A percentile compares a stretch with the other conserved stretches of the same genome.
Conservation (phyloP, 1,139 yeast species). For the Pichia sp. region DNA sequence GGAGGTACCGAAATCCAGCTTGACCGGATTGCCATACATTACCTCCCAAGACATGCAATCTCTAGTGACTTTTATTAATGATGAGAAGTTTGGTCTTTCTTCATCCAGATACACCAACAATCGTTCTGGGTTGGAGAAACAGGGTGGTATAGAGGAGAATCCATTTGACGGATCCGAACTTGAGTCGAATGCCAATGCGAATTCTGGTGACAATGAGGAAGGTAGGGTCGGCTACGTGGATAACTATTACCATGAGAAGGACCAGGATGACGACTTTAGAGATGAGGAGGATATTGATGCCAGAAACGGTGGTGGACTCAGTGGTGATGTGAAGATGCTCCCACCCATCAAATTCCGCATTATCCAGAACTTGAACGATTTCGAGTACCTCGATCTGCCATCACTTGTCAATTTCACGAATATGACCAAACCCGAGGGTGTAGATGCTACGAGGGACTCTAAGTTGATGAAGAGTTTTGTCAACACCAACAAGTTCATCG, state of each 20-base stretch:
- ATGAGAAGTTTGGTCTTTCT: constrained; percentile 28
- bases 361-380: constrained; percentile 50
- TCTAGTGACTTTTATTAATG: constrained; percentile 52
- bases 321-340: constrained; percentile 23
- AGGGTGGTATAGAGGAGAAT: constrained; percentile 15
- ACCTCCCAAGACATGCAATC: constrained; percentile 55
- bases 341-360: constrained; percentile 47
- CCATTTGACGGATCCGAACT: constrained; percentile 28
- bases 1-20: constrained; percentile 43
- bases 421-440: constrained; percentile 12
- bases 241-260: neutral
- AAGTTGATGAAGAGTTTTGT: constrained; percentile 15
- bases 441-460: constrained; percentile 9
- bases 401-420: constrained; percentile 19
- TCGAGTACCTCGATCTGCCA: constrained; percentile 28
- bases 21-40: constrained; percentile 48
- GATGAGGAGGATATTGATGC: neutral
- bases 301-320: constrained; percentile 1
- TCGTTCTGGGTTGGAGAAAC: constrained; percentile 1
- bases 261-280: constrained; percentile 4
- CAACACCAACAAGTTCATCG: constrained; percentile 25
- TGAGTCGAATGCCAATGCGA: constrained; percentile 10
- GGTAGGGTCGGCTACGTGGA: neutral
- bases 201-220: neutral
- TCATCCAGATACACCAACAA: constrained; percentile 10